Evolutionary conservation across 192 early-diverging fungal species (phyloP).

Genomic region (Coemansia sp.): DNA sequence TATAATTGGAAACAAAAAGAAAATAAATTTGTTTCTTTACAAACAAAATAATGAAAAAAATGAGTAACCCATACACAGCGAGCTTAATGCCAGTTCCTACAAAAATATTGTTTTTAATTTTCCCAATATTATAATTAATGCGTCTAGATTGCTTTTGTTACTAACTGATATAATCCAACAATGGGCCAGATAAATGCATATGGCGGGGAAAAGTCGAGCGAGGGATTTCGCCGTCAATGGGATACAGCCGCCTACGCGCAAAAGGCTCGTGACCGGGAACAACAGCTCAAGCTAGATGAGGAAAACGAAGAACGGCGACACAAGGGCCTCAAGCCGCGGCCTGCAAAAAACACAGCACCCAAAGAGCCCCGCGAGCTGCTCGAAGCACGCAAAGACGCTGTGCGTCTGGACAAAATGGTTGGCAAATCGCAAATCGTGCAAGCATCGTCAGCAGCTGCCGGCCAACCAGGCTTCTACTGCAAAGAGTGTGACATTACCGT

Average conservation of each 20-base stretch:
- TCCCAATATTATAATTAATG: background rate
- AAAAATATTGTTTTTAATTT: too few species aligned
- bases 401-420: constrained; percentile 73
- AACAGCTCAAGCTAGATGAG: constrained; percentile 39
- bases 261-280: constrained; percentile 65
- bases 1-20: constrained; percentile 11
- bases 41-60: constrained; percentile 8
- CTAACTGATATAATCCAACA: background rate
- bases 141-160: background rate
- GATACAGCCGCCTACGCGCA: constrained; percentile 68
- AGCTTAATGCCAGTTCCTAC: too few species aligned
- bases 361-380: constrained; percentile 50
- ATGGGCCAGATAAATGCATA: constrained; percentile 14
- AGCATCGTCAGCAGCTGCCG: constrained; percentile 52
- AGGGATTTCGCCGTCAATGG: constrained; percentile 58
- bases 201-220: constrained; percentile 8
- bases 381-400: constrained; percentile 57
- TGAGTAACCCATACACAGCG: background rate
- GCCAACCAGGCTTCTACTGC: constrained; percentile 92
- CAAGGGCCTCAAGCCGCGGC: constrained; percentile 50
- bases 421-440: constrained; percentile 84
- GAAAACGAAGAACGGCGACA: constrained; percentile 59
- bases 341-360: background rate
- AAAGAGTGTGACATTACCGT: constrained; percentile 82
- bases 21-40: background rate